These are phyloP conservation scores for Acorus gramineus DNA, from an alignment of 106 monocot species.

Conservation along the genomic window DNA sequence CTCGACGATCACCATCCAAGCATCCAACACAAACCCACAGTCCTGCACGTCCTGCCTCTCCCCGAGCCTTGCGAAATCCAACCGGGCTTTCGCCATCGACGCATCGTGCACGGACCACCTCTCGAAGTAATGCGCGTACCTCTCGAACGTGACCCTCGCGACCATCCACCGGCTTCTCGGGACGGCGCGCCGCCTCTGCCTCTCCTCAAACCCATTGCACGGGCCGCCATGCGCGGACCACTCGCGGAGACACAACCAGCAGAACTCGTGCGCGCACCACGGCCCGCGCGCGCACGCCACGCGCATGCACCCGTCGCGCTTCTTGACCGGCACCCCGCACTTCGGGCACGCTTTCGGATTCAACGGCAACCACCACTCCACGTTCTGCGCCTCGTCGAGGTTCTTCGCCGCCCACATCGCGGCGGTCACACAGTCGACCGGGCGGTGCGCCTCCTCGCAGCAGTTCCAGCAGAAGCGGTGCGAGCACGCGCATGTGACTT, in stretches of 20 bases:
- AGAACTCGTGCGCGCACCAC: slow-evolving; percentile 9
- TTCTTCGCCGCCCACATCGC: background rate
- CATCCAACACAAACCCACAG: background rate
- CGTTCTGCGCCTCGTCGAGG: background rate
- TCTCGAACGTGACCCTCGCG: background rate
- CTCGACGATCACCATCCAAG: background rate
- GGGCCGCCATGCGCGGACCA: slow-evolving; percentile 1
- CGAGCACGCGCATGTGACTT: background rate
- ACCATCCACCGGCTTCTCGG: background rate
- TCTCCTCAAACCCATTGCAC: background rate
- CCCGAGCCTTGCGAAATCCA: background rate
- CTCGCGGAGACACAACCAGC: slow-evolving; percentile 1
- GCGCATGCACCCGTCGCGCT: slow-evolving; percentile 13
- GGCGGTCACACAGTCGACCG: background rate
- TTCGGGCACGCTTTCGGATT: slow-evolving; percentile 15
- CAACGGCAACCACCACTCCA: slow-evolving; percentile 2
- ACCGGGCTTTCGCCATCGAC: background rate
- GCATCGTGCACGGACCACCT: background rate
- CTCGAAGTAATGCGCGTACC: background rate
- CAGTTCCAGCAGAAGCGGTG: slow-evolving; percentile 1
- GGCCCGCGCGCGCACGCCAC: slow-evolving; percentile 6
- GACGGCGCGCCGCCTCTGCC: background rate
- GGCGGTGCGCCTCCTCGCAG: background rate
- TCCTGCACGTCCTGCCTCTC: background rate
- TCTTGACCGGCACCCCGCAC: background rate